Evolutionary conservation across 805 yeast species (phyloP), one percentile per base, ranked within the genome.

Genomic region (Starmerella tilneyi): DNA sequence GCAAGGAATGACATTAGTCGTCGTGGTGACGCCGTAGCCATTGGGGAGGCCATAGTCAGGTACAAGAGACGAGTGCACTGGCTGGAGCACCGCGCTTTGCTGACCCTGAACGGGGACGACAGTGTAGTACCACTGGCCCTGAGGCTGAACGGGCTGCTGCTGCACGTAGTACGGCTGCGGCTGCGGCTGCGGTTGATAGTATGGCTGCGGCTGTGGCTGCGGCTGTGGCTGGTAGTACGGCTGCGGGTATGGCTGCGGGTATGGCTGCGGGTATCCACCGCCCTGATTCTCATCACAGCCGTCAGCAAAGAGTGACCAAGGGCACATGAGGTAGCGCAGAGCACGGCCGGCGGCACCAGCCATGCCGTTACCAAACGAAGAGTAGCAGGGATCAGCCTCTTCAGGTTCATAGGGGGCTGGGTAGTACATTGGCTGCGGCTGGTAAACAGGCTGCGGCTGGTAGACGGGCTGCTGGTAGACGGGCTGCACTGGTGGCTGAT

Each of bases 41-140:
- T 48, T 48, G 19, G 51, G 51, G 23, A 48, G 37, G 8, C 51
- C 51, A 42, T 48, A 48, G 41, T 48, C 51, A 36, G 51, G 51
- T 6, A 48, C 44, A 12, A 48, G 29, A 13, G 49, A 45, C 20
- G 42, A 27, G 26, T 45, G 47, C 6, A 45, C 49, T 2, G 52
- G 52, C 45, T 42, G 47, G 9, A 46, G 33, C 3, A 44, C 50
- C 9, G 41, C 37, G 29, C 30, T 48, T 42, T 43, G 47, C 34
- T 41, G 47, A 21, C 19, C 22, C 27, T 27, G 38, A 11, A 43
- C 46, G 6, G 52, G 52, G 15, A 46, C 45, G 16, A 49, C 47
- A 6, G 23, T 43, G 19, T 44, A 38, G 37, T 34, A 46, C 50
- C 45, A 43, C 35, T 46, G 52, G 15, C 45, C 47, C 35, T 48